Evolutionary conservation across 306 rosid genomes (phyloP).

Genomic region (Malus orientalis): DNA sequence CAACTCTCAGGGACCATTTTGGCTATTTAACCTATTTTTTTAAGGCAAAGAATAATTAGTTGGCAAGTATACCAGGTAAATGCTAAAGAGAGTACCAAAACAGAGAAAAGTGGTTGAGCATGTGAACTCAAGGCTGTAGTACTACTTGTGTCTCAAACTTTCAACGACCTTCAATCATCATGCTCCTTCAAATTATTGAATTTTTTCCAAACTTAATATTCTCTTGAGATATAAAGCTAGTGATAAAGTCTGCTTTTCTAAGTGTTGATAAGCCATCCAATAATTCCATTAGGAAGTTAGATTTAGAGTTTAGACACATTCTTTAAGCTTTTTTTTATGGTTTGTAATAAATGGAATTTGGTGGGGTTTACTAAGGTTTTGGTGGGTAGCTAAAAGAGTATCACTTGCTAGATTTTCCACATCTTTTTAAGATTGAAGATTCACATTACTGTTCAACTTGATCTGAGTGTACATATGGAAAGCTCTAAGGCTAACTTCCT

Average conservation of each 20-base stretch:
- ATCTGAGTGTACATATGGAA: constrained; percentile 1
- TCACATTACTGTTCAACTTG: constrained; percentile 2
- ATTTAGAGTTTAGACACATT: constrained; percentile 26
- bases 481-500: not conserved
- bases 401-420: not conserved
- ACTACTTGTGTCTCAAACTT: constrained; percentile 13
- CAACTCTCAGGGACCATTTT: no score
- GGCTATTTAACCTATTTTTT: not conserved
- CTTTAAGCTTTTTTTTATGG: constrained; percentile 20
- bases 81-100: not conserved
- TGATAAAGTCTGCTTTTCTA: constrained; percentile 24
- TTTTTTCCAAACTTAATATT: constrained; percentile 7
- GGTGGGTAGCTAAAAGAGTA: constrained; percentile 8
- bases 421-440: constrained; percentile 5
- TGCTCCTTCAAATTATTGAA: constrained; percentile 7
- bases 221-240: constrained; percentile 20
- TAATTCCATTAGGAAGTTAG: constrained; percentile 12
- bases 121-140: constrained; percentile 18
- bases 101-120: not conserved
- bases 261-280: constrained; percentile 25
- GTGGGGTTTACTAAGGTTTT: constrained; percentile 18
- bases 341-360: constrained; percentile 2
- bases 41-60: constrained; percentile 1
- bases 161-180: constrained; percentile 12
- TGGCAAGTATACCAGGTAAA: constrained; percentile 13